Evolutionary conservation across 2,329 filamentous ascomycete species (phyloP).

Genomic region (Fusarium agapanthi): DNA sequence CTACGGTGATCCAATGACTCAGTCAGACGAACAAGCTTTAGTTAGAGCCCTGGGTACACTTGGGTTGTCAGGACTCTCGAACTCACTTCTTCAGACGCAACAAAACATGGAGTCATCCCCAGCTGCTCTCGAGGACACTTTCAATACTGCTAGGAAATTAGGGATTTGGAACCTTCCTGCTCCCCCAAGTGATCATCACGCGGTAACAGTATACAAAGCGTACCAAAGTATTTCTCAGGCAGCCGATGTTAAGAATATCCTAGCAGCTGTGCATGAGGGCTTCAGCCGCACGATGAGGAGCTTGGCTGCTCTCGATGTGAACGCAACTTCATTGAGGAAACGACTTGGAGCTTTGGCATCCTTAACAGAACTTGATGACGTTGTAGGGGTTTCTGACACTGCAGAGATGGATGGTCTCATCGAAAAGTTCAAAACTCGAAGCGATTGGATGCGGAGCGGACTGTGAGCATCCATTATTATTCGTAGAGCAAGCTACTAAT

Average conservation of each 20-base stretch:
- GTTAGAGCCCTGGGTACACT: constrained; percentile 81
- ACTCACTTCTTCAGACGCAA: constrained; percentile 77
- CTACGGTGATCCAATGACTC: constrained; percentile 62
- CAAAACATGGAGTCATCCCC: constrained; percentile 66
- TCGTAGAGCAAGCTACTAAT: constrained; percentile 10
- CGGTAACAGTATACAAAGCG: constrained; percentile 78
- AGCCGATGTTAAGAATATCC: constrained; percentile 62
- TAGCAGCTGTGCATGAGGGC: constrained; percentile 69
- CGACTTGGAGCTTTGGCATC: constrained; percentile 72
- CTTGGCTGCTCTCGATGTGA: constrained; percentile 59
- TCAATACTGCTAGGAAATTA: constrained; percentile 81
- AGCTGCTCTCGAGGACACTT: constrained; percentile 73
- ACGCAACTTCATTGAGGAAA: constrained; percentile 61
- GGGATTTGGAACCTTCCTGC: constrained; percentile 92
- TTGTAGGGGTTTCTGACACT: constrained; percentile 68
- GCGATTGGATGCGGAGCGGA: constrained; percentile 83
- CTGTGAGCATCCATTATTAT: constrained; percentile 62
- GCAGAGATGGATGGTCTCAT: constrained; percentile 70
- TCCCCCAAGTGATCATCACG: constrained; percentile 69
- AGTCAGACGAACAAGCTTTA: constrained; percentile 72
- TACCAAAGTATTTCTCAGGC: constrained; percentile 82
- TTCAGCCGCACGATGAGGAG: constrained; percentile 67
- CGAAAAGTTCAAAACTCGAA: constrained; percentile 69
- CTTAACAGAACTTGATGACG: constrained; percentile 82
- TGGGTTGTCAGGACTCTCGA: constrained; percentile 85